Conservation (phyloP, 2,329 filamentous ascomycete species). For the Meredithiella fracta region DNA sequence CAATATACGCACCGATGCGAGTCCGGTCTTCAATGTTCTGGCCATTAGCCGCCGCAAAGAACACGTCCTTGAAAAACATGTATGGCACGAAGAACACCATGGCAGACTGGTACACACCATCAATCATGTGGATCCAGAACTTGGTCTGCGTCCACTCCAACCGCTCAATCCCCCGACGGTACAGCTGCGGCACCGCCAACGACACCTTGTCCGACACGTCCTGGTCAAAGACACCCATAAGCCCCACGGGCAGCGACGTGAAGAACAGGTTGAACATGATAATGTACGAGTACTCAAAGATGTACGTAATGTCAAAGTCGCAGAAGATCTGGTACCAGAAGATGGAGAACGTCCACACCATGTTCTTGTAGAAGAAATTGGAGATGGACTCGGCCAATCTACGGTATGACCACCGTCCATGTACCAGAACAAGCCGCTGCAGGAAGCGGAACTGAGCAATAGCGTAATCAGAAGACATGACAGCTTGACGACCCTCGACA, state of each 20-base stretch:
- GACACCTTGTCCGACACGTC: conserved; percentile 92
- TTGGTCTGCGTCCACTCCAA: conserved; percentile 92
- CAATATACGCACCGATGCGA: conserved; percentile 76
- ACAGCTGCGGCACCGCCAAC: conserved; percentile 84
- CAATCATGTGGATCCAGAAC: conserved; percentile 95
- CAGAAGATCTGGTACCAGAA: conserved; percentile 97
- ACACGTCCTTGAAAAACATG: conserved; percentile 47
- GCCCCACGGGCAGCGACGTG: conserved; percentile 82
- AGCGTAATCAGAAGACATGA: conserved; percentile 92
- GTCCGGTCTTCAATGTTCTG: conserved; percentile 61
- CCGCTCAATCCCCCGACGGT: conserved; percentile 86
- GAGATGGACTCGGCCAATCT: conserved; percentile 83
- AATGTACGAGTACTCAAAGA: conserved; percentile 97
- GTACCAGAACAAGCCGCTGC: conserved; percentile 69
- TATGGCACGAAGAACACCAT: conserved; percentile 91
- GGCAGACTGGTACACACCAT: conserved; percentile 87
- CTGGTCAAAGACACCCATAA: conserved; percentile 94
- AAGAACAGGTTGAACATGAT: conserved; percentile 93
- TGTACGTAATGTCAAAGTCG: conserved; percentile 90
- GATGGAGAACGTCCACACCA: conserved; percentile 89
- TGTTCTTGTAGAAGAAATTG: conserved; percentile 99
- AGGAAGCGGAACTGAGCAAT: conserved; percentile 89
- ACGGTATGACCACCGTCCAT: conserved; percentile 92
- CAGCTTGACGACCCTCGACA: conserved; percentile 79
- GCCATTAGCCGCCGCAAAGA: conserved; percentile 55